Base-by-base conservation (phyloP, 768 basidiomycete genomes). In the Tricholoma sp. region DNA sequence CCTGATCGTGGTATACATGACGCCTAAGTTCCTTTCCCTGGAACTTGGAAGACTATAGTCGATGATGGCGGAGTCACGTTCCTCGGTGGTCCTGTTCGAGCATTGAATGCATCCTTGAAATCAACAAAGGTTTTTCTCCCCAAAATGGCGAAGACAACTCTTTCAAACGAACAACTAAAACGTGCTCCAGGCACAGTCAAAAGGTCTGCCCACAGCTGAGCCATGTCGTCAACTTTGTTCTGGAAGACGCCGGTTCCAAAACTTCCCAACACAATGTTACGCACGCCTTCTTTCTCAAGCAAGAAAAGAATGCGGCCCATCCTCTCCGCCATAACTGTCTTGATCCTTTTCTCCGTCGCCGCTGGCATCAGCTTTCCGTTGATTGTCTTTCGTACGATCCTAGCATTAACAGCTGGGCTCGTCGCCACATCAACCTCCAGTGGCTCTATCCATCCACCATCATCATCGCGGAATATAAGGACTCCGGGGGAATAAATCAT, bases 181-280 rank as follows among this genome's bases (percentile, higher is more conserved):
- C 82, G 73, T 27, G 83, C 80, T 1, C 71, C 74, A 5, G 76
- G 71, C 2, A 66, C 71, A 3, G 70, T 70, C 45, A 91, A 69
- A 27, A 88, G 69, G 54, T 88, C 83, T 46, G 76, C 80, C 84
- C 89, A 91, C 45, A 85, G 76, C 32, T 67, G 71, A 5, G 85
- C 88, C 14, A 91, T 77, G 52, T 77, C 71, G 41, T 70, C 65
- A 21, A 88, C 79, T 32, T 78, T 72, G 69, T 91, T 91, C 55
- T 74, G 75, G 70, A 90, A 91, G 2, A 86, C 88, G 2, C 89
- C 89, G 1, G 89, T 90, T 11, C 89, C 89, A 67, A 88, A 91
- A 62, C 83, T 84, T 31, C 89, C 89, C 27, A 91, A 71, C 0
- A 91, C 83, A 50, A 91, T 59, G 62, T 83, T 76, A 64, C 72